Evolutionary conservation across 2,329 filamentous ascomycete genomes (phyloP).

Genomic region (Myriangium duriaei): DNA sequence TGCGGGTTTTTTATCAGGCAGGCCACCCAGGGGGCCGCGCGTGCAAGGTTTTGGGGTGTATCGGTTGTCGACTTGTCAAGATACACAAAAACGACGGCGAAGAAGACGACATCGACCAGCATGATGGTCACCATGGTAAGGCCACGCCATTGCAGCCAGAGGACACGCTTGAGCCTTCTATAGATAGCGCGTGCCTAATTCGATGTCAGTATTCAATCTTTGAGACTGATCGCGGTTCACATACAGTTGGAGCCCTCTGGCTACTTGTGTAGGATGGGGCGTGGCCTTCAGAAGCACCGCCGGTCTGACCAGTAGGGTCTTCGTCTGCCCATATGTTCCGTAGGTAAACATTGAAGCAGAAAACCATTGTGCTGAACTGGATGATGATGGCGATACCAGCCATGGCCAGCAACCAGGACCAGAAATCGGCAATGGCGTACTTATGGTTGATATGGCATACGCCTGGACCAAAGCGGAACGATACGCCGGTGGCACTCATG

Average conservation of each 20-base stretch:
- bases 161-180: conserved; percentile 69
- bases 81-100: conserved; percentile 80
- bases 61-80: conserved; percentile 59
- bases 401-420: conserved; percentile 77
- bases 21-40: conserved; percentile 52
- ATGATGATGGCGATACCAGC: conserved; percentile 63
- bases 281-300: conserved; percentile 47
- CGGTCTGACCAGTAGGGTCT: conserved; percentile 50
- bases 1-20: conserved; percentile 52
- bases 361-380: conserved; percentile 66
- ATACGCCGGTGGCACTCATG: conserved; percentile 78
- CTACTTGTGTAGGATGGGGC: conserved; percentile 67
- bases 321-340: conserved; percentile 63
- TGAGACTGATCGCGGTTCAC: background rate
- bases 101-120: conserved; percentile 83
- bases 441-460: conserved; percentile 91
- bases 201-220: background rate
- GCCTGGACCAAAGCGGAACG: conserved; percentile 70
- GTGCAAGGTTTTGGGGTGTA: conserved; percentile 42
- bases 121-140: conserved; percentile 85
- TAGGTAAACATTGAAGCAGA: conserved; percentile 92
- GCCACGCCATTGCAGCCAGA: conserved; percentile 88
- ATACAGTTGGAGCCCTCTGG: conserved; percentile 54
- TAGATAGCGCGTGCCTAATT: conserved; percentile 67
- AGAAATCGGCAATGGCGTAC: conserved; percentile 72